Evolutionary conservation across 805 yeast species (phyloP), one percentile per base, ranked within the genome.

Genomic region (Starmerella ratchasimensis): DNA sequence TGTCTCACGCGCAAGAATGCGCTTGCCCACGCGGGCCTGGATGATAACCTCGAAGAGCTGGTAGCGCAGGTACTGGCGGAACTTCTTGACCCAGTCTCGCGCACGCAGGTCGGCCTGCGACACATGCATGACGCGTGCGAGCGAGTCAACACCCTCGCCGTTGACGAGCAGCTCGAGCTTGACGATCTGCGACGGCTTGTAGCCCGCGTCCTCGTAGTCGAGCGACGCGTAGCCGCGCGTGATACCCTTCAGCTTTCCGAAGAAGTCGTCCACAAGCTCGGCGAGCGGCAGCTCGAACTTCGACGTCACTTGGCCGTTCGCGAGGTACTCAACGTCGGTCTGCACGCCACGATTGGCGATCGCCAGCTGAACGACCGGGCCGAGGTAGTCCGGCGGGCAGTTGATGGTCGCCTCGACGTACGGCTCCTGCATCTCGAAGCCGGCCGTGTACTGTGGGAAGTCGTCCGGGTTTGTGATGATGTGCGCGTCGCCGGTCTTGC

Each of bases 121-220:
- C 27, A 69, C 62, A 54, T 90, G 98, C 76, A 88, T 71, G 3
- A 88, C 86, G 36, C 80, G 86, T 0, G 96, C 82, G 35, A 88
- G 65, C 0, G 97, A 97, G 62, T 88, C 98, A 26, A 88, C 79
- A 16, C 93, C 72, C 31, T 65, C 72, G 2, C 95, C 94, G 56
- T 88, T 90, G 4, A 88, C 94, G 39, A 88, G 64, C 31, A 90
- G 65, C 55, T 88, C 96, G 61, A 88, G 61, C 53, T 88, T 90
- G 24, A 81, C 84, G 17, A 88, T 72, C 52, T 81, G 84, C 1
- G 93, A 73, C 24, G 72, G 69, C 46, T 64, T 68, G 59, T 84
- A 88, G 0, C 97, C 98, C 4, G 79, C 75, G 53, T 88, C 97
- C 50, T 90, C 96, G 53, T 88, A 88, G 59, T 88, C 97, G 37